Base-by-base conservation (phyloP, 2,329 filamentous ascomycete genomes). In the Venturia effusa region DNA sequence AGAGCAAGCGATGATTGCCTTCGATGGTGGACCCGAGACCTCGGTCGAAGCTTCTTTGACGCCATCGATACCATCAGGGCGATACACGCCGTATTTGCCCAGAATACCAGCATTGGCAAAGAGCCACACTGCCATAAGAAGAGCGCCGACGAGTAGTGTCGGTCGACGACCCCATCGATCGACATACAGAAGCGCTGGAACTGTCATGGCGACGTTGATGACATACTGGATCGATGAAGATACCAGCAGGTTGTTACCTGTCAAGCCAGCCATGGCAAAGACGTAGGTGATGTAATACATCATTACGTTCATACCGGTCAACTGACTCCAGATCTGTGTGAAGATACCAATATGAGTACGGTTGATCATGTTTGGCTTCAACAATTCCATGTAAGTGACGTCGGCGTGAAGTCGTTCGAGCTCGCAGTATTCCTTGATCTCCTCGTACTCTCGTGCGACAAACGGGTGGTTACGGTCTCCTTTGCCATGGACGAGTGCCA, bases 181-280 rank as follows among this genome's bases (percentile, higher is more conserved):
- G 69, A 92, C 83, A 77, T 79, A 92, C 64, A 92, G 75, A 27
- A 93, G 80, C 1, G 89, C 89, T 0, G 88, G 88, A 3, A 92
- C 73, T 0, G 90, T 93, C 85, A 90, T 89, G 62, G 86, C 66
- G 1, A 93, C 89, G 73, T 92, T 92, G 78, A 93, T 90, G 69
- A 92, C 80, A 72, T 89, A 90, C 70, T 89, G 85, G 67, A 90
- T 89, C 11, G 83, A 84, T 22, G 85, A 88, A 8, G 87, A 82
- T 55, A 89, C 74, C 10, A 90, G 80, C 43, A 84, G 81, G 62
- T 79, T 80, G 68, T 83, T 78, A 3, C 80, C 81, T 1, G 74
- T 76, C n/a, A 88, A 77, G 11, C 87, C 87, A 19, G 87, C 86
- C 88, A 90, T 90, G 13, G 79, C 79, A 72, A 90, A 89, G 65